Evolutionary conservation across 176 grass and related monocot genomes (phyloP), one percentile per base, ranked within the genome.

Genomic region (Oryza meyeriana): DNA sequence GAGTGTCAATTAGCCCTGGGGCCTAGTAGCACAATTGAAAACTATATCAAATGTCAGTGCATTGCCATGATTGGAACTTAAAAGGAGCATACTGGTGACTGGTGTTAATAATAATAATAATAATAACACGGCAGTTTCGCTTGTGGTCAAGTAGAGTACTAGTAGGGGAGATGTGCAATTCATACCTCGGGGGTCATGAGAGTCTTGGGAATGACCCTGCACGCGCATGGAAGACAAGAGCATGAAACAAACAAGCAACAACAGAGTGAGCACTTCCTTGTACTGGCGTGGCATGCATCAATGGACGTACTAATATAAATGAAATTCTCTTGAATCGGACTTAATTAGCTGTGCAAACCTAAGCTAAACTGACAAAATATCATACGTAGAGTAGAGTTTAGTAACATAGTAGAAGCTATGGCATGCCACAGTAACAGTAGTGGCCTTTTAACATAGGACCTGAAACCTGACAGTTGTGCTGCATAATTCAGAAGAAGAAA

Each of bases 171-270:
- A 35, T 17, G 16, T 57, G 8, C 30, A 41, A n/a, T 58, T 5
- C 38, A 33, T 79, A 89, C 90, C 87, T 92, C 90, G 85, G 70
- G 82, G 32, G 90, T 85, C 90, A 92, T 92, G 22, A 92, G 81
- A 61, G 89, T 67, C 81, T 63, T 85, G n/a, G 89, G 85, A 50
- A 91, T 80, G 38, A 91, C 89, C 80, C 89, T 91, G 89, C 55
- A 88, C 18, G 83, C 38, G 64, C 61, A 69, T 81, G 52, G 36
- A 57, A 72, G 79, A 62, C 64, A 76, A 30, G 76, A 45, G 25
- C 36, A 47, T 40, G 36, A 83, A 72, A 83, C 22, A 61, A 34
- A 31, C 47, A 50, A 34, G 55, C 41, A 44, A 17, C 14, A 59
- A 25, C 55, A 59, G 55, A 59, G 8, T 59, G 55, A 59, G 55